These are phyloP conservation scores for Cercophora sp. DNA, from an alignment of 495 filamentous ascomycete species.

Conservation along the genomic window DNA sequence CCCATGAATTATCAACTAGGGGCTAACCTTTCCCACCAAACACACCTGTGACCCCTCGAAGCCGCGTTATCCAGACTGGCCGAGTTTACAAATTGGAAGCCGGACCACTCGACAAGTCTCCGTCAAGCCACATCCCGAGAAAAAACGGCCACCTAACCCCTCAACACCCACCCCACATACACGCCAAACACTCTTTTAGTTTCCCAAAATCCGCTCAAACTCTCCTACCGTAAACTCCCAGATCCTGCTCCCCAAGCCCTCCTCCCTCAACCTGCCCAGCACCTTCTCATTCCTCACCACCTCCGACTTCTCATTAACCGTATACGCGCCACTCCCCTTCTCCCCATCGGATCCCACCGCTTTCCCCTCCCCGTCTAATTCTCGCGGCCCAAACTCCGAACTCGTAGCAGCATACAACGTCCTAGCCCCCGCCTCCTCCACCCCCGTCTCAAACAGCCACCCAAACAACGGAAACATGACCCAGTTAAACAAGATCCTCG, in stretches of 20 bases:
- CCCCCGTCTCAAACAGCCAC: background rate
- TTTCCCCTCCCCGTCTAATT: background rate
- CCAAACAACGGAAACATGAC: background rate
- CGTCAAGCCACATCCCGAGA: too few species aligned
- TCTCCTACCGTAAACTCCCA: conserved; percentile 11
- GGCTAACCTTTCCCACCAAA: too few species aligned
- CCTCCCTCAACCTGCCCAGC: background rate
- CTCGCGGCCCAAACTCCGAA: background rate
- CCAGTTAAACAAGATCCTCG: conserved; percentile 3
- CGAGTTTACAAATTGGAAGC: too few species aligned
- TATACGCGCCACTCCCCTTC: conserved; percentile 9
- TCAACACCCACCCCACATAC: too few species aligned
- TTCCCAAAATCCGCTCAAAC: conserved; percentile 7
- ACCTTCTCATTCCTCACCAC: conserved; percentile 2
- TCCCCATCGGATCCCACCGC: conserved; percentile 9
- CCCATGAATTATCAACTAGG: too few species aligned
- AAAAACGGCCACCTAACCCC: too few species aligned
- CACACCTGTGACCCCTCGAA: too few species aligned
- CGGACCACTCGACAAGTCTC: too few species aligned
- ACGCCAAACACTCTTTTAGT: too few species aligned
- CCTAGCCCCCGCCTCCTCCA: conserved; percentile 5
- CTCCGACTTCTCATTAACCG: conserved; percentile 4
- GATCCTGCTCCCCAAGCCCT: background rate
- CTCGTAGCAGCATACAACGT: conserved; percentile 3
- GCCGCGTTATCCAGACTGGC: too few species aligned